Percentiles rank a stretch among this genome's conserved stretches.
phyloP scores from a whole-genome alignment of 2,329 filamentous ascomycete species.

The Chaetomium sp. region DNA sequence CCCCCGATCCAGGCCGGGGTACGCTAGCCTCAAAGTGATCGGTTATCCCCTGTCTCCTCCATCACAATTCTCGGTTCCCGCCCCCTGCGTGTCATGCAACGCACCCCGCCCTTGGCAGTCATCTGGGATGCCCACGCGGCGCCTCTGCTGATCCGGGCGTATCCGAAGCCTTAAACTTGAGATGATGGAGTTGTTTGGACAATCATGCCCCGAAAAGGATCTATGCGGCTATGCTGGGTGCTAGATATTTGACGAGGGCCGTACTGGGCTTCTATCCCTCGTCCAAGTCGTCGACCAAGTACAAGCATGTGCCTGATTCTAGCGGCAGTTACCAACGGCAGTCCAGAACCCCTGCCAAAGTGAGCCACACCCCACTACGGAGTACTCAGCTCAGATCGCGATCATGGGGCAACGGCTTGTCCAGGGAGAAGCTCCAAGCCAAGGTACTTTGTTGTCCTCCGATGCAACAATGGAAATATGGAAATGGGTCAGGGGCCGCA shows the following conservation, averaged over 20 bases:
- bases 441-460: background rate
- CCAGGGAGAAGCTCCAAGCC: constrained; percentile 13
- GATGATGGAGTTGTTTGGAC: background rate
- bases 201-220: background rate
- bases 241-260: background rate
- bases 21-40: background rate
- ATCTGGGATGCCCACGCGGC: background rate
- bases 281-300: background rate
- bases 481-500: background rate
- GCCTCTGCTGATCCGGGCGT: constrained; percentile 6
- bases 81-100: constrained; percentile 11
- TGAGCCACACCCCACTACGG: constrained; percentile 5
- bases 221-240: background rate
- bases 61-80: background rate
- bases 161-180: background rate
- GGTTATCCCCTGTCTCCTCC: constrained; percentile 5
- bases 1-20: background rate
- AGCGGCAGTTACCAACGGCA: background rate
- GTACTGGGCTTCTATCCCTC: too few species aligned
- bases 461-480: constrained; percentile 8
- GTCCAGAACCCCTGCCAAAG: background rate
- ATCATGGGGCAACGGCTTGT: constrained; percentile 3
- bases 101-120: constrained; percentile 18
- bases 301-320: background rate
- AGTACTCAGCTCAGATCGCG: constrained; percentile 4